Percentiles rank a stretch among this genome's conserved stretches.
Evolutionary conservation across 805 yeast species (phyloP).

Genomic region (Torulaspora franciscae): DNA sequence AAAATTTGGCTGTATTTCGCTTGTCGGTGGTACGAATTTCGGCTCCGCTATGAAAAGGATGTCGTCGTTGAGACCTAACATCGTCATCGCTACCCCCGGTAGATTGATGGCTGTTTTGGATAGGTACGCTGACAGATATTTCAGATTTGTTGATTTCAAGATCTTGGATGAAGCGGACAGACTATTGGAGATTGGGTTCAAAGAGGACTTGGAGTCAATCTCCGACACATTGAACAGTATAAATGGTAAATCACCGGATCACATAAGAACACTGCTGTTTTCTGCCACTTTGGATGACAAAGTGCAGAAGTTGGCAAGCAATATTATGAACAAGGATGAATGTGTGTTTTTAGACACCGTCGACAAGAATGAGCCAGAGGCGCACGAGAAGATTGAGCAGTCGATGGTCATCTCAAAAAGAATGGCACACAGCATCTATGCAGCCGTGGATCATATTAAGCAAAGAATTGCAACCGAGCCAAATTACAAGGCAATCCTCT

Average conservation of each 20-base stretch:
- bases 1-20: constrained; percentile 42
- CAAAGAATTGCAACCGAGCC: constrained; percentile 36
- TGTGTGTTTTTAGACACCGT: constrained; percentile 69
- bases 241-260: constrained; percentile 31
- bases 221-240: constrained; percentile 43
- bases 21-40: constrained; percentile 65
- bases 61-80: constrained; percentile 41
- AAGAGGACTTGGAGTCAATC: constrained; percentile 56
- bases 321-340: constrained; percentile 47
- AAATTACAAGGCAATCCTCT: constrained; percentile 72
- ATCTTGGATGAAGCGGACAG: constrained; percentile 93
- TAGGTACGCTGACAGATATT: constrained; percentile 41
- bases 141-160: constrained; percentile 53
- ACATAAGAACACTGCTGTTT: constrained; percentile 65
- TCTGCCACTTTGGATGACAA: constrained; percentile 81
- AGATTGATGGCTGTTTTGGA: constrained; percentile 63
- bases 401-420: constrained; percentile 50
- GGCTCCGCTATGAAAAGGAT: constrained; percentile 36
- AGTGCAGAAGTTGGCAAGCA: constrained; percentile 61
- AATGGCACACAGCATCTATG: constrained; percentile 54
- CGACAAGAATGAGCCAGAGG: constrained; percentile 64
- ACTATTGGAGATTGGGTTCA: constrained; percentile 75
- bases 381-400: constrained; percentile 75
- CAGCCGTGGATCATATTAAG: constrained; percentile 50
- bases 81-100: constrained; percentile 88